Evolutionary conservation across 257 asterid species (phyloP), one percentile per base, ranked within the genome.

Genomic region (Scutellaria barbata): DNA sequence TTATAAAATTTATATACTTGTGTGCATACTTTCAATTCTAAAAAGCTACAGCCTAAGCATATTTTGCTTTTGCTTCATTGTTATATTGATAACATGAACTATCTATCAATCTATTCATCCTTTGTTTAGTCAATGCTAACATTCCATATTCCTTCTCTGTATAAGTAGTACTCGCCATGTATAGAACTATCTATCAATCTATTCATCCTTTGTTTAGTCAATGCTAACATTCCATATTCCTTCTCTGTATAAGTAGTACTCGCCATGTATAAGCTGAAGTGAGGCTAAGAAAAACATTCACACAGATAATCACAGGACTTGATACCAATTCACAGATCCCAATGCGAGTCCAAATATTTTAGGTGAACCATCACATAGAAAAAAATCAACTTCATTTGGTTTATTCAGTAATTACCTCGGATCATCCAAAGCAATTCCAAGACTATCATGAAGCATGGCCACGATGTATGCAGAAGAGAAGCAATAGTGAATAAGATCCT

Each of bases 391-490:
- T 30, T 30, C 35, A 4, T 2, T 30, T 4, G 30, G 46, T 35
- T 37, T 14, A 47, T 57, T 41, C 25, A 63, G 67, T 17, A 43
- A 51, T 10, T 83, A 92, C 99, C 99, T 89, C 35, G 73, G 77
- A 80, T 92, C 97, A 63, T 95, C 80, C 79, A 95, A 76, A 74
- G 89, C 87, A 77, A 92, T 82, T 82, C 99, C 99, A 69, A 92
- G 99, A 69, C 95, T 89, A 71, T 95, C 99, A 48, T 95, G 98
- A 73, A 95, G 99, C 68, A 92, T 51, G 73, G 99, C 97, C 51
- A 95, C 90, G 37, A 95, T 92, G 74, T 92, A 95, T 39, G 99
- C 99, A 20, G 99, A 88, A 48, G 99, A 95, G 79, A 95, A 95
- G 87, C 98, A 92, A 84, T 91, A 89, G 13, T 81, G 96, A 76